phyloP scores from a whole-genome alignment of 345 rosid species.

The Conringia planisiliqua region DNA sequence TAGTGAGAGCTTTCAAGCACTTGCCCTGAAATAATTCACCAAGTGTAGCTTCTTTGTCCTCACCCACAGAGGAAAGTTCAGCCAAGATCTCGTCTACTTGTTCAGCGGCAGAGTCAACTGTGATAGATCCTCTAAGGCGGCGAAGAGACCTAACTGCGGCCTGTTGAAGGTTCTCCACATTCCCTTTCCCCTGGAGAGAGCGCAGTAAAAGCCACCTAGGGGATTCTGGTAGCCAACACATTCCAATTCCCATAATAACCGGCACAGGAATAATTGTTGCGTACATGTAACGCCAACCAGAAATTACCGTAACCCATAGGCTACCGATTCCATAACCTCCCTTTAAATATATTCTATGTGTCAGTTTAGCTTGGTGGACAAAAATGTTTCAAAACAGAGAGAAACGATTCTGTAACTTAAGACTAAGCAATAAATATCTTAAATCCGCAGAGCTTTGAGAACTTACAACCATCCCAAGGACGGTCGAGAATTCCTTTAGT shows the following conservation, averaged over 20 bases:
- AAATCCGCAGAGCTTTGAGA: slow-evolving; percentile 19
- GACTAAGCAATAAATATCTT: not conserved
- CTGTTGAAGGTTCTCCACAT: slow-evolving; percentile 59
- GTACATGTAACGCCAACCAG: slow-evolving; percentile 99
- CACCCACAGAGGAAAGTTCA: slow-evolving; percentile 66
- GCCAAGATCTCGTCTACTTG: slow-evolving; percentile 73
- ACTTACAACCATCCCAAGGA: slow-evolving; percentile 99
- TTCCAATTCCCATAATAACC: slow-evolving; percentile 86
- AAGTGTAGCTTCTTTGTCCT: slow-evolving; percentile 58
- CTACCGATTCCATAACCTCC: slow-evolving; percentile 93
- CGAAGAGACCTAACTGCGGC: slow-evolving; percentile 58
- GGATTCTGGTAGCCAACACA: slow-evolving; percentile 93
- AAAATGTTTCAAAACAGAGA: not conserved
- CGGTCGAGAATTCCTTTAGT: slow-evolving; percentile 92
- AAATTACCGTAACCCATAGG: slow-evolving; percentile 60
- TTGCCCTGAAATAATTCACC: slow-evolving; percentile 74
- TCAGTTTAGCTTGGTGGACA: slow-evolving; percentile 12
- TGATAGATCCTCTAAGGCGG: slow-evolving; percentile 70
- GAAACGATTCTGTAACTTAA: not conserved
- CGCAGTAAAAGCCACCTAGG: slow-evolving; percentile 93
- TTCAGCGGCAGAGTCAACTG: slow-evolving; percentile 63
- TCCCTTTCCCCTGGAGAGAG: slow-evolving; percentile 74
- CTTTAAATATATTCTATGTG: slow-evolving; percentile 38
- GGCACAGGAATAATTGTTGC: slow-evolving; percentile 78
- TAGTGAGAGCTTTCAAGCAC: slow-evolving; percentile 83